Conservation (phyloP, 306 rosid genomes). For the Astragalus membranaceus region DNA sequence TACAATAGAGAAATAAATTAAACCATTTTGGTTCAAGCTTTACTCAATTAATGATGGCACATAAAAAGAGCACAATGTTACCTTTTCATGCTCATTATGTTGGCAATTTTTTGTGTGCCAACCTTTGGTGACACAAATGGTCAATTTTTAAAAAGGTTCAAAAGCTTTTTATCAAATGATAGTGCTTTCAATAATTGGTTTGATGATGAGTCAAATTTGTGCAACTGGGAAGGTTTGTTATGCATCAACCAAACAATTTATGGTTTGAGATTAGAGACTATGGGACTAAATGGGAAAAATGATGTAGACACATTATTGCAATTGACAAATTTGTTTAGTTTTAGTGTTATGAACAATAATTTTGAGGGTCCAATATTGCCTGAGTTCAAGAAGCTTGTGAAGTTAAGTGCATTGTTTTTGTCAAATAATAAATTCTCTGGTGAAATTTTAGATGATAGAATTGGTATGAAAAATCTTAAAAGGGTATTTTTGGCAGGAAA, state of each 20-base stretch:
- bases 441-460: constrained; percentile 37
- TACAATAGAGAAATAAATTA: neutral
- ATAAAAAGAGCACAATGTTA: neutral
- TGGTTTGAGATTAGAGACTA: constrained; percentile 38
- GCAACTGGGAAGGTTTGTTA: constrained; percentile 53
- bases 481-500: constrained; percentile 43
- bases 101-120: constrained; percentile 7
- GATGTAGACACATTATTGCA: constrained; percentile 36
- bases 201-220: constrained; percentile 30
- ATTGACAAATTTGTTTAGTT: constrained; percentile 28
- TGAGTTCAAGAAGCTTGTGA: constrained; percentile 35
- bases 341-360: constrained; percentile 47
- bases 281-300: constrained; percentile 46
- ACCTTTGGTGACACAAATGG: constrained; percentile 5
- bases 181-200: constrained; percentile 44
- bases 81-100: constrained; percentile 11
- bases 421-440: constrained; percentile 51
- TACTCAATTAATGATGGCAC: constrained; percentile 14
- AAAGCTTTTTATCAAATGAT: constrained; percentile 28
- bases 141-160: constrained; percentile 40
- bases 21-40: neutral
- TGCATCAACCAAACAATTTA: constrained; percentile 21
- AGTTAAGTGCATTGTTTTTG: constrained; percentile 38
- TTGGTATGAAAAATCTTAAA: constrained; percentile 48
- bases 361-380: constrained; percentile 64